phyloP scores from a whole-genome alignment of 164 flowering plant genomes.

The Magnolia kwangsiensis region DNA sequence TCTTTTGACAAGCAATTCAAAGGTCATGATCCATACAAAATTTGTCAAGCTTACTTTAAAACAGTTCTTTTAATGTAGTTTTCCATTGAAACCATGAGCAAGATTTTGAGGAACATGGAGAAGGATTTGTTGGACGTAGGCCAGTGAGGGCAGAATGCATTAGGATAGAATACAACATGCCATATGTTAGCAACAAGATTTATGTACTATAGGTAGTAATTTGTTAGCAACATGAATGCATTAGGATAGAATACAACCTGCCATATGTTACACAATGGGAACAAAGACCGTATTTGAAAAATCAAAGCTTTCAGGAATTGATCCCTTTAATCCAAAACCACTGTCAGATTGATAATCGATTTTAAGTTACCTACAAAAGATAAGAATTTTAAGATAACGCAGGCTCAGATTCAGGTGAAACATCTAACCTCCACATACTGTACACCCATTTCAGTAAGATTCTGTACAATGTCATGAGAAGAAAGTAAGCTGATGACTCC shows the following conservation, averaged over 20 bases:
- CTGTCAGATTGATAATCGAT: background rate
- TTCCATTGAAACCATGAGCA: too few species aligned
- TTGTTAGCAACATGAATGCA: background rate
- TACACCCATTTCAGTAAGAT: constrained; percentile 48
- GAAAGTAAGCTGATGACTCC: constrained; percentile 68
- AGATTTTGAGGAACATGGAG: too few species aligned
- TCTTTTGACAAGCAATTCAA: too few species aligned
- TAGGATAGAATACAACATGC: too few species aligned
- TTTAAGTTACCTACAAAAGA: background rate
- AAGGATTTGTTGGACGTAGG: too few species aligned
- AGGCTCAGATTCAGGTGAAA: background rate
- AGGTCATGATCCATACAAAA: too few species aligned
- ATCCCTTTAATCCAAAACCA: background rate
- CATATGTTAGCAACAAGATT: too few species aligned
- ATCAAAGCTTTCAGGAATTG: background rate
- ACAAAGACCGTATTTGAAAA: background rate
- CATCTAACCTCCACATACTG: constrained; percentile 71
- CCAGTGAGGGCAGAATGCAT: too few species aligned
- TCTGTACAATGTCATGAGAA: constrained; percentile 42
- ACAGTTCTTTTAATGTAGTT: too few species aligned
- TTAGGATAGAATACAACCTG: background rate
- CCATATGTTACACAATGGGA: background rate
- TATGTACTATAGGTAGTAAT: too few species aligned
- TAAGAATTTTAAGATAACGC: background rate
- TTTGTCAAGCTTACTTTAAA: too few species aligned